Conservation (phyloP, 352 stramenopile species). For the Globisporangium recalcitrans region DNA sequence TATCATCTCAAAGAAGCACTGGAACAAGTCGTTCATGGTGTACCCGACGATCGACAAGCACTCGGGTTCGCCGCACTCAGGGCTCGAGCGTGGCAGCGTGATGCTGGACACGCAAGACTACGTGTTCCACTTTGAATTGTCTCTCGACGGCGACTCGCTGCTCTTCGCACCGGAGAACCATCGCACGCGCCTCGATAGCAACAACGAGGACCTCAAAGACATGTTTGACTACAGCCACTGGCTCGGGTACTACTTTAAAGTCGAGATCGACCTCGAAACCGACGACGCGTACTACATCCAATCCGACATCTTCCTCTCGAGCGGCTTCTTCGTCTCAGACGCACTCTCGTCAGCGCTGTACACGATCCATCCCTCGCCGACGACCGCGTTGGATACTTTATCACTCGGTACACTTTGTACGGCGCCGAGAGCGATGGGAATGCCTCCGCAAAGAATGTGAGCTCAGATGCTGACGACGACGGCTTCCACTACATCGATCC, state of each 20-base stretch:
- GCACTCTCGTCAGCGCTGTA: slow-evolving; percentile 40
- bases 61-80: slow-evolving; percentile 31
- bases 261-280: slow-evolving; percentile 61
- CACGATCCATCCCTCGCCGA: slow-evolving; percentile 35
- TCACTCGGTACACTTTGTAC: slow-evolving; percentile 52
- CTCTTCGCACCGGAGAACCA: slow-evolving; percentile 59
- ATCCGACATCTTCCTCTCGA: slow-evolving; percentile 46
- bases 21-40: slow-evolving; percentile 66
- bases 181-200: slow-evolving; percentile 27
- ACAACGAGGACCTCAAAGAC: slow-evolving; percentile 42
- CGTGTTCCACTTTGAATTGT: slow-evolving; percentile 64
- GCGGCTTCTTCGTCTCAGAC: slow-evolving; percentile 73
- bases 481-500: slow-evolving; percentile 50
- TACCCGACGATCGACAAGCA: slow-evolving; percentile 62
- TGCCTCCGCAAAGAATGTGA: not conserved
- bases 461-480: slow-evolving; percentile 19
- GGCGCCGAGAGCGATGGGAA: slow-evolving; percentile 33
- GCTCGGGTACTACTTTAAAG: slow-evolving; percentile 46
- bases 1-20: slow-evolving; percentile 46
- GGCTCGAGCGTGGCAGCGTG: slow-evolving; percentile 45
- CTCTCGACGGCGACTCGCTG: slow-evolving; percentile 28
- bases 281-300: slow-evolving; percentile 47
- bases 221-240: slow-evolving; percentile 63
- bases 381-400: slow-evolving; percentile 81
- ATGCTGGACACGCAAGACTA: slow-evolving; percentile 58